Evolutionary conservation across 2,329 filamentous ascomycete genomes (phyloP), one percentile per base, ranked within the genome.

Genomic region (Elsinoe ampelina): DNA sequence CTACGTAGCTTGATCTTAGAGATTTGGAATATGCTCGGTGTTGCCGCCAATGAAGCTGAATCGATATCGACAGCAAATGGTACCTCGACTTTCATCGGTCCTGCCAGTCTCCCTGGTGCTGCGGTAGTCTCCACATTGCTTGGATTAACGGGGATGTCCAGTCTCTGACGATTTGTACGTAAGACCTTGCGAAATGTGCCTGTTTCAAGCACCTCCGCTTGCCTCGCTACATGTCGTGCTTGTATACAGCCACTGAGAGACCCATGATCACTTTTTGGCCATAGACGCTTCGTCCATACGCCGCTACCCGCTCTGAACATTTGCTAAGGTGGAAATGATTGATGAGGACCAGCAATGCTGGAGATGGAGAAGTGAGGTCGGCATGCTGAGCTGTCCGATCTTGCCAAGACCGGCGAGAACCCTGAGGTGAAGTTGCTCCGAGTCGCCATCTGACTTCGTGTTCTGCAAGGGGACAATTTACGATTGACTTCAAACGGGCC

Each of bases 401-500:
- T 13, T 15, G 48, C 48, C 48, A 52, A 52, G 48, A 39, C 26
- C 41, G 17, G 19, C 32, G 12, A 22, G 47, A 51, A 51, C 47
- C 47, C 47, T 51, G 26, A 36, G 20, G 20, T 51, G 26, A 36
- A 36, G 20, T 34, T 26, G 26, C 26, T 34, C n/a, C n/a, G n/a
- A n/a, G n/a, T n/a, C n/a, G 19, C 45, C 45, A 20, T 39, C 32
- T 52, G 48, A 38, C 48, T 52, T 12, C 34, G 32, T 39, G 48
- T 39, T 34, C 35, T 4, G 32, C 32, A 52, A 52, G 35, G 48
- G 34, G 48, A 52, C 48, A 52, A 52, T 52, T 52, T 52, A 26
- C 35, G 34, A 36, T 50, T 50, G 12, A 38, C 15, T 35, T 36
- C 32, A 26, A 36, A 52, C 35, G 48, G 48, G 11, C 48, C 45